A percentile compares a stretch with the other conserved stretches of the same genome.
phyloP scores from a whole-genome alignment of 352 stramenopile genomes.

The Globisporangium yorkense region DNA sequence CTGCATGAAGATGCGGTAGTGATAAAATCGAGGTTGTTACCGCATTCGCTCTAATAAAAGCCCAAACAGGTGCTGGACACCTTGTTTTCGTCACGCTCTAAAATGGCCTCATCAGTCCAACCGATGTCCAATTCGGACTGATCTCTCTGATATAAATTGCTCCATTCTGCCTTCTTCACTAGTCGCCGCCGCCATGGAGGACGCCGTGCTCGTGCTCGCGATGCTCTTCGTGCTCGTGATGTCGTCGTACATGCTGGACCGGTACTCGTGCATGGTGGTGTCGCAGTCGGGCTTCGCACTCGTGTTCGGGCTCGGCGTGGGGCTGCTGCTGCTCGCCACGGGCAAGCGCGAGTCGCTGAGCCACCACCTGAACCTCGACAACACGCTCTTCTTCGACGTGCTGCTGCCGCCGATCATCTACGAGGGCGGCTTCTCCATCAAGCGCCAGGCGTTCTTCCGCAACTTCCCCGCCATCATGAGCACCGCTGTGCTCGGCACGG shows the following conservation, averaged over 20 bases:
- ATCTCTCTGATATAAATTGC: neutral
- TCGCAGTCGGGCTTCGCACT: constrained; percentile 85
- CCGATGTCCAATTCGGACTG: neutral
- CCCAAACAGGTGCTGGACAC: neutral
- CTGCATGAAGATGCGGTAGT: neutral
- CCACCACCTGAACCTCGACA: constrained; percentile 81
- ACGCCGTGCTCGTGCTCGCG: constrained; percentile 73
- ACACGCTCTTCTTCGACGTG: constrained; percentile 86
- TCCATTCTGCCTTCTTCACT: neutral
- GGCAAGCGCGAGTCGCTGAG: constrained; percentile 61
- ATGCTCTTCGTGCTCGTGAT: constrained; percentile 88
- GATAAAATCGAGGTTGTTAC: neutral
- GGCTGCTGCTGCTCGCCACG: constrained; percentile 60
- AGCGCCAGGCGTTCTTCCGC: constrained; percentile 77
- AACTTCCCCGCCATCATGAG: constrained; percentile 86
- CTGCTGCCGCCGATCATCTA: constrained; percentile 85
- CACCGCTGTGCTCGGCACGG: constrained; percentile 70
- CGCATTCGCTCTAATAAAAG: neutral
- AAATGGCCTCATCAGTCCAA: neutral
- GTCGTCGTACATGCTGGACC: constrained; percentile 82
- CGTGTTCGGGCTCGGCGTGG: constrained; percentile 69
- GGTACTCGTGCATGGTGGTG: constrained; percentile 80
- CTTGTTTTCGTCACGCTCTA: neutral
- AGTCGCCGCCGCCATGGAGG: constrained; percentile 46
- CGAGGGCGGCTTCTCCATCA: constrained; percentile 83